Conservation (phyloP, 805 yeast species). For the Groenewaldozyma tartarivorans region DNA sequence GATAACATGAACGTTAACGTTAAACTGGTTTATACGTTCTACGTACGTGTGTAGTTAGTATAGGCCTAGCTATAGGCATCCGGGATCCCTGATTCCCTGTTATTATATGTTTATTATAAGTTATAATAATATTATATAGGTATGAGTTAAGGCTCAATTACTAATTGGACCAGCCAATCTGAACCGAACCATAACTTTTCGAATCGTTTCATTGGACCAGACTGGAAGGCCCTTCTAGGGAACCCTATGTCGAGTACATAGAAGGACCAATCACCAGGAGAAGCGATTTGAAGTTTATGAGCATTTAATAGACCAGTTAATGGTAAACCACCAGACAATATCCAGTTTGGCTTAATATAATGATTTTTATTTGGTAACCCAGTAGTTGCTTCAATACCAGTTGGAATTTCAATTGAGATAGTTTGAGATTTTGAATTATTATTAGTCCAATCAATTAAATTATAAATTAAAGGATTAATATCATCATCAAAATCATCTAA, state of each 20-base stretch:
- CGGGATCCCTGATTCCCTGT: too few relatives aligned
- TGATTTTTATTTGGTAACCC: constrained; percentile 35
- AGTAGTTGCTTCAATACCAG: constrained; percentile 76
- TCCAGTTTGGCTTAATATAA: constrained; percentile 40
- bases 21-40: too few relatives aligned
- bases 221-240: constrained; percentile 46
- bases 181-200: constrained; percentile 37
- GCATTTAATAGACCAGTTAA: constrained; percentile 52
- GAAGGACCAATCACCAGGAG: constrained; percentile 43
- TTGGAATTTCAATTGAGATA: constrained; percentile 69
- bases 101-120: too few relatives aligned
- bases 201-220: constrained; percentile 33
- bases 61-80: too few relatives aligned
- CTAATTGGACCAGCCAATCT: constrained; percentile 16
- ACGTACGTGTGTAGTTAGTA: too few relatives aligned
- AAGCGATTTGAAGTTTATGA: constrained; percentile 44
- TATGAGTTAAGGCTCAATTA: background rate
- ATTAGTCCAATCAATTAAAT: constrained; percentile 62
- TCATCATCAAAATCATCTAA: constrained; percentile 44
- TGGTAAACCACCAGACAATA: constrained; percentile 68
- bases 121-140: too few relatives aligned
- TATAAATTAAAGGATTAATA: constrained; percentile 20
- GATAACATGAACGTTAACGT: too few relatives aligned
- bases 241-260: constrained; percentile 63
- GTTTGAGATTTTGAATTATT: constrained; percentile 31